Base-by-base conservation (phyloP, 768 basidiomycete genomes). In the Mycena venus region DNA sequence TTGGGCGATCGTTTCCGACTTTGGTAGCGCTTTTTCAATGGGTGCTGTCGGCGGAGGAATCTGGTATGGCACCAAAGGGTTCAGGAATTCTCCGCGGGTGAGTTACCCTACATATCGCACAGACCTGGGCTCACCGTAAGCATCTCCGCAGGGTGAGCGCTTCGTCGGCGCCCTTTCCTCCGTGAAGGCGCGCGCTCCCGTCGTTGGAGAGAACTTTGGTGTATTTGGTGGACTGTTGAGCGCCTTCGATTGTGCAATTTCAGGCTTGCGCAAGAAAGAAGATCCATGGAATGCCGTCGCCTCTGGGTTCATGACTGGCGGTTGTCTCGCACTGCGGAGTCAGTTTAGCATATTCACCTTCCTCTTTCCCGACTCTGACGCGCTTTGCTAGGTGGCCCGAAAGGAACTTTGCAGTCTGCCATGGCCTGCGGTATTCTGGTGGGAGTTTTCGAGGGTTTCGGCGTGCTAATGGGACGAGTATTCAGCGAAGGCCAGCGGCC, bases 201-300 rank as follows among this genome's bases (percentile, higher is more conserved):
- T 99, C 32, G 96, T 97, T 14, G 98, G 98, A 59, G 98, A 98
- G 31, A 98, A 99, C 86, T 98, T 98, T 82, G 94, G 95, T 78
- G 93, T 96, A 21, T n/a, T 96, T 95, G 95, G 95, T 97, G 98
- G 98, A 77, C 94, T 99, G 92, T 99, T 99, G 84, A 98, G 96
- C 51, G 95, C n/a, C 36, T 99, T 98, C 78, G 98, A 99, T n/a
- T 99, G 98, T 83, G 97, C 96, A 0, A 94, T 99, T 77, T 99
- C 99, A 85, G 96, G 96, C 14, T 96, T 92, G 88, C 89, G 97
- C 82, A 96, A 98, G 86, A 98, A 98, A 82, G 97, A 98, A 84
- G 97, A 98, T 83, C 95, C 98, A 60, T 99, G 97, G 96, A 99
- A 99, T 81, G 97, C 97, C 49, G 99, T 99, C 79, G 94, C 98